Conservation (phyloP, 1,284 basidiomycete species). For the Tremellales sp. region DNA sequence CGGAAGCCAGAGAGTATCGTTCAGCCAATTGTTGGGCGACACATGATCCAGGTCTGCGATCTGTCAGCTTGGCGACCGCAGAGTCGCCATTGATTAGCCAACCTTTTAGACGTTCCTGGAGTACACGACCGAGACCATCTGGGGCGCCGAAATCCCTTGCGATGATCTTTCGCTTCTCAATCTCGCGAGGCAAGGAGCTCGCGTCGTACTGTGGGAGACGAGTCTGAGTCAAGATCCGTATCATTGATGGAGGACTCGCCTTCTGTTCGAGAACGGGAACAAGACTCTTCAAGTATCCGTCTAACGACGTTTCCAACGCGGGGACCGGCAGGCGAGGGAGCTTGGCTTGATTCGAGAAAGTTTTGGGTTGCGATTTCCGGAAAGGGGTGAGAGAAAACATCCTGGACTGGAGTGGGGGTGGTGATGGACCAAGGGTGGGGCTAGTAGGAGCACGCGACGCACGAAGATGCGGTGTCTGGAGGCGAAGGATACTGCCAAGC, state of each 20-base stretch:
- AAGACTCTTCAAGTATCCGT: slow-evolving; percentile 74
- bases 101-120: slow-evolving; percentile 81
- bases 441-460: too few species aligned
- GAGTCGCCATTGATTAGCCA: slow-evolving; percentile 22
- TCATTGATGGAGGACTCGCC: slow-evolving; percentile 48
- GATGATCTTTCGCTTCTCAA: slow-evolving; percentile 61
- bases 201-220: slow-evolving; percentile 52
- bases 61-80: not conserved
- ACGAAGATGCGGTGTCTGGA: not conserved
- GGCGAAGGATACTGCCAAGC: slow-evolving; percentile 1
- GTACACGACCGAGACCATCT: slow-evolving; percentile 62
- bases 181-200: slow-evolving; percentile 56
- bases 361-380: slow-evolving; percentile 44
- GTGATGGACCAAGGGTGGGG: slow-evolving; percentile 1
- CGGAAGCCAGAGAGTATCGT: slow-evolving; percentile 90
- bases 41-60: slow-evolving; percentile 70
- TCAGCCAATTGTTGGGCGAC: slow-evolving; percentile 90
- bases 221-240: slow-evolving; percentile 15
- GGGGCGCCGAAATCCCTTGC: slow-evolving; percentile 64
- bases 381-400: slow-evolving; percentile 33
- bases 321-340: slow-evolving; percentile 80
- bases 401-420: slow-evolving; percentile 10
- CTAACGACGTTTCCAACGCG: slow-evolving; percentile 68
- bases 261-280: slow-evolving; percentile 75
- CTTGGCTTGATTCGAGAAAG: slow-evolving; percentile 47